Percentiles rank a stretch among this genome's conserved stretches.
phyloP scores from a whole-genome alignment of 2,329 filamentous ascomycete species.

The Apiospora saccharicola region DNA sequence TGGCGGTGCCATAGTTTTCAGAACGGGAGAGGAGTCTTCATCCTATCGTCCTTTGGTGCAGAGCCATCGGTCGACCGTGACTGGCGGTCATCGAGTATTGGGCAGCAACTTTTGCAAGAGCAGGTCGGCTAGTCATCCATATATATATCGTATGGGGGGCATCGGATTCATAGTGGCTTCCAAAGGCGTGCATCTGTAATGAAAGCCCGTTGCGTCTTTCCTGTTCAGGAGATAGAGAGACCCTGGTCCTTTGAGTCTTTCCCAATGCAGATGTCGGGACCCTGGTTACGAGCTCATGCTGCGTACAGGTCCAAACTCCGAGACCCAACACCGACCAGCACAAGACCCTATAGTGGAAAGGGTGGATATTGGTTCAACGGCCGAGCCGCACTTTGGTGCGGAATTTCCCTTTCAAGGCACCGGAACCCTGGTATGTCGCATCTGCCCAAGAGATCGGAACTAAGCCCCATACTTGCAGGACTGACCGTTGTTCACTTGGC shows the following conservation, averaged over 20 bases:
- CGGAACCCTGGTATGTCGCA: not conserved
- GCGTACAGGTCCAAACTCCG: not conserved
- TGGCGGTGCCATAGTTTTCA: no score
- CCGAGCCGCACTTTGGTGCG: not conserved
- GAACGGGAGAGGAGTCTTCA: no score
- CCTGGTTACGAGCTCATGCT: not conserved
- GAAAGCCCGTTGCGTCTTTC: not conserved
- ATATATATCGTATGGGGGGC: not conserved
- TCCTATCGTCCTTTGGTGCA: no score
- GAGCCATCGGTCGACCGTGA: no score
- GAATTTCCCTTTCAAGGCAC: conserved; percentile 1
- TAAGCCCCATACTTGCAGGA: no score
- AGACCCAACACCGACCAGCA: not conserved
- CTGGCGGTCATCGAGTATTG: no score
- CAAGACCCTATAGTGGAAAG: not conserved
- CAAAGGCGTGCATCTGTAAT: not conserved
- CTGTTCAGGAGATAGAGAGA: conserved; percentile 14
- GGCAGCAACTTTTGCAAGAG: not conserved
- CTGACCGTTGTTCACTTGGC: not conserved
- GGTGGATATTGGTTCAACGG: not conserved
- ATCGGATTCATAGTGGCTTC: not conserved
- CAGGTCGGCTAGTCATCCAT: not conserved
- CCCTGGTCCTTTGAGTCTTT: not conserved
- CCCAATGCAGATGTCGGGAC: conserved; percentile 3
- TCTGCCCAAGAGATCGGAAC: not conserved